These are phyloP conservation scores for Wickerhamomyces rabaulensis DNA, from an alignment of 805 yeast genomes.

Conservation along the genomic window DNA sequence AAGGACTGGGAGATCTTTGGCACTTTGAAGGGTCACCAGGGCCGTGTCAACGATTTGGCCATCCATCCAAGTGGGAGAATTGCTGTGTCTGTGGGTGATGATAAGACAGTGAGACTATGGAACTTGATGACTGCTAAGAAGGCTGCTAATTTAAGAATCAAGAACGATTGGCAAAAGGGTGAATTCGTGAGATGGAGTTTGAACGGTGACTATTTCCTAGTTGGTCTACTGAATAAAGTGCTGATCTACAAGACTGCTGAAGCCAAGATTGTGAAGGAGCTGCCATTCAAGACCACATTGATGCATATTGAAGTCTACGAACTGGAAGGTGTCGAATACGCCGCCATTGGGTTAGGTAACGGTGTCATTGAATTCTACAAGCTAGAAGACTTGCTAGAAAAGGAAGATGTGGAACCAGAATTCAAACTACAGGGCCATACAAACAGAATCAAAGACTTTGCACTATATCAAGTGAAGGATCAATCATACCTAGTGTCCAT, in stretches of 20 bases:
- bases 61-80: slow-evolving; percentile 89
- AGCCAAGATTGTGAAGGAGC: slow-evolving; percentile 52
- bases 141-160: slow-evolving; percentile 77
- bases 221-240: slow-evolving; percentile 65
- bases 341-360: slow-evolving; percentile 63
- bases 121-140: slow-evolving; percentile 94
- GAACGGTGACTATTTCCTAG: slow-evolving; percentile 66
- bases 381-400: slow-evolving; percentile 29
- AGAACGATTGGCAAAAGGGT: slow-evolving; percentile 61
- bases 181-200: slow-evolving; percentile 64
- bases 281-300: slow-evolving; percentile 49
- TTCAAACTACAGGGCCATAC: slow-evolving; percentile 76
- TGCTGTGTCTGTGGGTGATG: slow-evolving; percentile 85
- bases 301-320: slow-evolving; percentile 59
- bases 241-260: slow-evolving; percentile 59
- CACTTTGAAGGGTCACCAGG: slow-evolving; percentile 82
- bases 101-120: slow-evolving; percentile 84
- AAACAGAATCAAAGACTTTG: slow-evolving; percentile 76
- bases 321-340: slow-evolving; percentile 45
- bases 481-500: slow-evolving; percentile 65
- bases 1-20: slow-evolving; percentile 96
- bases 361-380: slow-evolving; percentile 63
- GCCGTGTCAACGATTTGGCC: slow-evolving; percentile 76
- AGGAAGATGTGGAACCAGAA: slow-evolving; percentile 34
- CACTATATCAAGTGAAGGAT: slow-evolving; percentile 35